phyloP scores from a whole-genome alignment of 495 filamentous ascomycete species.

The Xylaria nigripes region DNA sequence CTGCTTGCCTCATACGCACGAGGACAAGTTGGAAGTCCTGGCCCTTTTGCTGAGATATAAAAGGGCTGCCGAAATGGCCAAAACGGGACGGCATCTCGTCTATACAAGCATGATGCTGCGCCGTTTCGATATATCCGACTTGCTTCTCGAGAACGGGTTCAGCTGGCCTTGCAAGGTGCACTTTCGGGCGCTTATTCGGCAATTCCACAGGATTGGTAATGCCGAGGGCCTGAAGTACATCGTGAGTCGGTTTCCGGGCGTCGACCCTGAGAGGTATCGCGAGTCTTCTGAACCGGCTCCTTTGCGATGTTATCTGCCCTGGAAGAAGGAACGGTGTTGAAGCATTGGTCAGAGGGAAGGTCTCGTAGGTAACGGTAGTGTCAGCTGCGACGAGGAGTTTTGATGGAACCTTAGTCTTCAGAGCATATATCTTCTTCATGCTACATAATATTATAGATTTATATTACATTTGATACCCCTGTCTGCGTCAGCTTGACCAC shows the following conservation, averaged over 20 bases:
- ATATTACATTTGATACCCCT: too few relatives aligned
- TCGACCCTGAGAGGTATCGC: not conserved
- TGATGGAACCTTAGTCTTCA: too few relatives aligned
- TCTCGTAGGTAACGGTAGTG: too few relatives aligned
- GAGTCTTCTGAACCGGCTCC: not conserved
- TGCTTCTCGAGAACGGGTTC: constrained; percentile 20
- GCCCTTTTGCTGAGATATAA: constrained; percentile 19
- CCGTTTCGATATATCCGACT: constrained; percentile 17
- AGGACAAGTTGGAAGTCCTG: constrained; percentile 17
- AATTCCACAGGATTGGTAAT: not conserved
- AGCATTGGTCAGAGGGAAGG: constrained; percentile 5
- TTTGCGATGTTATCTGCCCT: not conserved
- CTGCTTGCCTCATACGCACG: not conserved
- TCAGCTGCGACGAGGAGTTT: too few relatives aligned
- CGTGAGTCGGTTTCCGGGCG: not conserved
- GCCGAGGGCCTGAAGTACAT: not conserved
- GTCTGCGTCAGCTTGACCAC: too few relatives aligned
- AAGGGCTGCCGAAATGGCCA: constrained; percentile 6
- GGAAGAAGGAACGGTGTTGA: not conserved
- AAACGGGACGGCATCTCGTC: constrained; percentile 9
- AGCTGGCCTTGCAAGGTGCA: not conserved
- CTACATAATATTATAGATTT: too few relatives aligned
- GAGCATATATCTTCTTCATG: too few relatives aligned
- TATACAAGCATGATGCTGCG: constrained; percentile 9
- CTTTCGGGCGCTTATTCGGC: not conserved